Conservation (phyloP, 208 protist genomes). For the Trichomonas vaginalis region DNA sequence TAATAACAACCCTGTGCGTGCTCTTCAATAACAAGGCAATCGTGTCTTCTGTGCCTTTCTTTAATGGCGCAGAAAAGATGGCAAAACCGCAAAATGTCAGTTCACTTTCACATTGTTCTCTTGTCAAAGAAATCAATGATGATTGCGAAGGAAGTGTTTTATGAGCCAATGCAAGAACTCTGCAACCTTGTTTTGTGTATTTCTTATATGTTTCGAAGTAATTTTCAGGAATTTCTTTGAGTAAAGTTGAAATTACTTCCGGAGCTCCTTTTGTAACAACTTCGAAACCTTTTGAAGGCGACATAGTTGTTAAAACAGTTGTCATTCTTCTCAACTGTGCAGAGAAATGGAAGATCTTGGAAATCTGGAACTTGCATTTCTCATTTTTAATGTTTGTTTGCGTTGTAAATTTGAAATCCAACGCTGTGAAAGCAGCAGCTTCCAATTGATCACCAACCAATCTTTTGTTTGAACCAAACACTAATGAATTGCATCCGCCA, state of each 20-base stretch:
- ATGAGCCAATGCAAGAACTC: constrained; percentile 29
- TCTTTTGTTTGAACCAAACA: neutral
- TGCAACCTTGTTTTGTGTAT: constrained; percentile 24
- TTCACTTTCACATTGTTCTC: constrained; percentile 19
- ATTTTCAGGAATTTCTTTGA: neutral
- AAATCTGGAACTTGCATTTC: neutral
- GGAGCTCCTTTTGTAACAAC: constrained; percentile 26
- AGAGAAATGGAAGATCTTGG: neutral
- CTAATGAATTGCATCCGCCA: neutral
- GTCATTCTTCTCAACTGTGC: constrained; percentile 21
- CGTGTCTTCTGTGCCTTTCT: neutral
- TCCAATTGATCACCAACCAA: neutral
- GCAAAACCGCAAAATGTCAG: constrained; percentile 29
- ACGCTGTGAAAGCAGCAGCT: neutral
- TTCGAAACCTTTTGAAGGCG: neutral
- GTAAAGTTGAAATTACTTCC: constrained; percentile 20
- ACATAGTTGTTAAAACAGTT: neutral
- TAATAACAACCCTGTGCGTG: constrained; percentile 23
- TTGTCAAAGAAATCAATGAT: neutral
- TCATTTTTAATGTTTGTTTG: neutral
- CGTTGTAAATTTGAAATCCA: neutral
- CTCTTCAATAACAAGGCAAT: neutral
- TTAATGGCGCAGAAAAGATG: constrained; percentile 16
- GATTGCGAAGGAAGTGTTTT: too few species aligned
- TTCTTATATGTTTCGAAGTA: constrained; percentile 22